Conservation (phyloP, 2,329 filamentous ascomycete genomes). For the Alternaria solani region DNA sequence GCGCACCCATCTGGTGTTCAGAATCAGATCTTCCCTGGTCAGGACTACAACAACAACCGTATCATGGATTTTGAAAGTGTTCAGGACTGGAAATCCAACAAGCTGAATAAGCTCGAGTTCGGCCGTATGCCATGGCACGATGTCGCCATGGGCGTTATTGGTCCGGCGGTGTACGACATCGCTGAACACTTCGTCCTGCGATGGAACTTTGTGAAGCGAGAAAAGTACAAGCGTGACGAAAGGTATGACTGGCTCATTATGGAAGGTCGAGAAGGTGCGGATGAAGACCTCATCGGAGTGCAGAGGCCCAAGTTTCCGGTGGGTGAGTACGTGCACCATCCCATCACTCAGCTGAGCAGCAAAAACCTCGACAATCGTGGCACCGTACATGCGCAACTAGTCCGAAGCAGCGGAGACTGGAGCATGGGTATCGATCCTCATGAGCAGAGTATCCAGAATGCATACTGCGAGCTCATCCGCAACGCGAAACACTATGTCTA, state of each 20-base stretch:
- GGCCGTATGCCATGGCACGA: conserved; percentile 99
- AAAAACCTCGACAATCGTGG: conserved; percentile 70
- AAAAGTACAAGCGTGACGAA: conserved; percentile 93
- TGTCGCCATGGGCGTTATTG: conserved; percentile 88
- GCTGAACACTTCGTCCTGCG: conserved; percentile 93
- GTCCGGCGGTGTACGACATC: conserved; percentile 90
- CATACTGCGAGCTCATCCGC: conserved; percentile 83
- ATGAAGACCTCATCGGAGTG: conserved; percentile 87
- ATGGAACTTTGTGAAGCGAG: conserved; percentile 96
- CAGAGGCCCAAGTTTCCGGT: conserved; percentile 89
- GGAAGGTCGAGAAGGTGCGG: conserved; percentile 75
- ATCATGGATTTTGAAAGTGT: conserved; percentile 96
- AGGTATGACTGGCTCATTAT: conserved; percentile 86
- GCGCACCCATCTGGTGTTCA: conserved; percentile 83
- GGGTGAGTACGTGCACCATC: conserved; percentile 86
- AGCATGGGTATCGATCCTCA: conserved; percentile 82
- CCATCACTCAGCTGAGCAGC: conserved; percentile 70
- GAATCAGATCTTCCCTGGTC: conserved; percentile 90
- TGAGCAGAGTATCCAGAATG: conserved; percentile 87
- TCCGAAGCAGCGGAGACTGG: conserved; percentile 94
- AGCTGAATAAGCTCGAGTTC: conserved; percentile 87
- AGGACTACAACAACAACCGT: conserved; percentile 98
- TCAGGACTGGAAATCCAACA: conserved; percentile 90
- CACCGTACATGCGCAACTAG: conserved; percentile 80
- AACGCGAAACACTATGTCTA: conserved; percentile 93